Evolutionary conservation across 345 rosid genomes (phyloP).

Genomic region (Raphanus sativus): DNA sequence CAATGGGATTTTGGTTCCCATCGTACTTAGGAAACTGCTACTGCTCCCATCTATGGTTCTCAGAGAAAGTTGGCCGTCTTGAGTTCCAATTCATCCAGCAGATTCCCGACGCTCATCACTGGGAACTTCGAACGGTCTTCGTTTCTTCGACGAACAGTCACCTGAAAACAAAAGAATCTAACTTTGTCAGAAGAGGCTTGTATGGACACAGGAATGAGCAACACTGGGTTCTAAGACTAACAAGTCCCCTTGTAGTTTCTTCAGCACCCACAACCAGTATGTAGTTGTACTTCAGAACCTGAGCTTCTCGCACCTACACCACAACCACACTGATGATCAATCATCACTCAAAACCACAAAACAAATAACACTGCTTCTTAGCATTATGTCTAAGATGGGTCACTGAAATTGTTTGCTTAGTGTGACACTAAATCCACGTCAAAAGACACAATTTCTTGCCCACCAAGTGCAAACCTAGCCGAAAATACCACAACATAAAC

Average conservation of each 20-base stretch:
- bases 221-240: constrained; percentile 32
- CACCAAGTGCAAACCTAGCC: constrained; percentile 1
- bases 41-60: background rate
- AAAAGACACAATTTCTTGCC: too few relatives aligned
- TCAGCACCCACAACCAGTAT: constrained; percentile 95
- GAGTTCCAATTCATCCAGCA: constrained; percentile 58
- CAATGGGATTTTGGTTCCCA: background rate
- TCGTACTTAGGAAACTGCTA: background rate
- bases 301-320: constrained; percentile 90
- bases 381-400: background rate
- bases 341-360: background rate
- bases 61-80: constrained; percentile 61
- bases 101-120: constrained; percentile 56
- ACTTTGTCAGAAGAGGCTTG: background rate
- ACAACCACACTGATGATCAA: constrained; percentile 7
- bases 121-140: constrained; percentile 53
- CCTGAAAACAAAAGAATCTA: constrained; percentile 45
- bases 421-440: background rate
- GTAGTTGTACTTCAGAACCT: constrained; percentile 85
- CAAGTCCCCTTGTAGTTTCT: constrained; percentile 65
- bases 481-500: background rate
- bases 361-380: too few relatives aligned
- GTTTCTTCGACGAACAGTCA: constrained; percentile 67
- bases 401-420: background rate
- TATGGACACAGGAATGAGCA: background rate